Conservation (phyloP, 768 basidiomycete genomes). For the Naganishia vaughanmartiniae region DNA sequence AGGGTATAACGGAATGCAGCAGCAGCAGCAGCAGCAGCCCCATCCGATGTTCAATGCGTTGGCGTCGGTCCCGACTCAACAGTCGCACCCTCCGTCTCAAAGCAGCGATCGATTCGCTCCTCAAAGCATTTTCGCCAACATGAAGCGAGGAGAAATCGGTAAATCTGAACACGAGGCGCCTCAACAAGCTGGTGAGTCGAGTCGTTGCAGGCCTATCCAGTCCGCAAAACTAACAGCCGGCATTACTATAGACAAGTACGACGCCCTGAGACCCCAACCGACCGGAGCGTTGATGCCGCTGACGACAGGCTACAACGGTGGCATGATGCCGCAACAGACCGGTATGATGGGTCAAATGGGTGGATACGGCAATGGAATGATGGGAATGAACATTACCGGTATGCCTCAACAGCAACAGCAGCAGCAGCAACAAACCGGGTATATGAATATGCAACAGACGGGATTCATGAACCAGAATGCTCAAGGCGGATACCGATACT, state of each 20-base stretch:
- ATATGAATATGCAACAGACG: conserved; percentile 38
- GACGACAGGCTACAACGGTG: conserved; percentile 50
- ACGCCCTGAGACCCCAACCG: conserved; percentile 50
- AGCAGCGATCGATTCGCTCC: conserved; percentile 50
- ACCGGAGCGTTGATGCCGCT: conserved; percentile 45
- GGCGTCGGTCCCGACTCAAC: conserved; percentile 44
- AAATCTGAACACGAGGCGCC: conserved; percentile 49
- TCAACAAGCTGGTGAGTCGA: conserved; percentile 48
- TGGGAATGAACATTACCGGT: conserved; percentile 30
- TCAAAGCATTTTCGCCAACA: conserved; percentile 54
- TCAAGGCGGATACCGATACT: conserved; percentile 33
- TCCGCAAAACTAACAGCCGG: neutral
- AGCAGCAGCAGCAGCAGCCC: conserved; percentile 40
- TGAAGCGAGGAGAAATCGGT: conserved; percentile 52
- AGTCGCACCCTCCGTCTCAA: conserved; percentile 26
- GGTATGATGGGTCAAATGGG: conserved; percentile 32
- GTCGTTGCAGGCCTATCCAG: neutral
- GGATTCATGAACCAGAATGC: conserved; percentile 44
- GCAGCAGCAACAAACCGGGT: conserved; percentile 43
- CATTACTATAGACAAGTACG: conserved; percentile 48
- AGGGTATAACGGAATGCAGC: conserved; percentile 41
- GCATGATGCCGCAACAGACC: conserved; percentile 45
- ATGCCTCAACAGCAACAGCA: conserved; percentile 32
- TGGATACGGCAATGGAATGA: conserved; percentile 25
- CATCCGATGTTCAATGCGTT: conserved; percentile 53